Base-by-base conservation (phyloP, 2,329 filamentous ascomycete genomes). In the Fusarium phyllophilum region DNA sequence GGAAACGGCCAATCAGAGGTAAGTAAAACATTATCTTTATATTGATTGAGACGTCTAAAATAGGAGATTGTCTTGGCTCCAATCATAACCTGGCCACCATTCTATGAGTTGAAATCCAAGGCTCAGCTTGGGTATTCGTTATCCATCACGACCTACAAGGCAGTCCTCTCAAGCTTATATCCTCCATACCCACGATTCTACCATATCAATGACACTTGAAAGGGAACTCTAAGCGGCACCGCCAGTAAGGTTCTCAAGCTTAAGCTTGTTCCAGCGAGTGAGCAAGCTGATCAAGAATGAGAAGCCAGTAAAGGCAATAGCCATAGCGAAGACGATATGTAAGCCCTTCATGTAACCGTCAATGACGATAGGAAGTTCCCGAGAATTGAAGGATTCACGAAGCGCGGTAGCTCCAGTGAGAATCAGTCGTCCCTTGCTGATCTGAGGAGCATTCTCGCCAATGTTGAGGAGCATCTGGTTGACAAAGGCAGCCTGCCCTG, bases 261-360 rank as follows among this genome's bases (percentile, higher is more conserved):
- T 78, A 54, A 84, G 80, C 75, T 80, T 83, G 68, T 76, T 78
- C 85, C 85, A 86, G 33, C 78, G 79, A 14, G 81, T 82, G 33
- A 69, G 77, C 9, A 84, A 65, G 22, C 78, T 78, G 24, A 84
- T 62, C 8, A 84, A 39, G 9, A 83, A 79, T 0, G 84, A 80
- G 33, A 86, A 59, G 6, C 84, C 85, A 5, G 81, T 84, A 36
- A 85, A 86, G 9, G 91, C 78, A 26, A 86, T 84, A 20, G 86
- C 85, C 72, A 91, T 84, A 15, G 89, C 91, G 44, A 91, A 88
- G 9, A 86, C 85, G 13, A 92, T 90, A 77, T 91, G 90, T 75
- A 92, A 88, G 0, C 89, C 89, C 60, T 88, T 82, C 75, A 88
- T 92, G 82, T 94, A 94, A 0, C 89, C 90, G 1, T 80, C 72